Base-by-base conservation (phyloP, 1,139 yeast genomes). In the Geotrichum bryndzae region DNA sequence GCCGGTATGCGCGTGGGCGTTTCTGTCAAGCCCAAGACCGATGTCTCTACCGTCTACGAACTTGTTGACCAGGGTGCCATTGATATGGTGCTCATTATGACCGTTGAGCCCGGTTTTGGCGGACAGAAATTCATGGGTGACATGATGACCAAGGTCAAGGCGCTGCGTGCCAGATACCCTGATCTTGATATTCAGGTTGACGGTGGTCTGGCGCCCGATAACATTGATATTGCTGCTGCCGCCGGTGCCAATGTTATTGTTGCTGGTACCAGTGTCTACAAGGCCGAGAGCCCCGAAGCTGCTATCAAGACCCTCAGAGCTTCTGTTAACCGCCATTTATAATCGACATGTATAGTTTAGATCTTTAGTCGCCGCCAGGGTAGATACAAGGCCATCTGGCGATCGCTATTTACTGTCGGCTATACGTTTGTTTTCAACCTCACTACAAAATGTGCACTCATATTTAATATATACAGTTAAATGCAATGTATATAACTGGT, bases 161-260 rank as follows among this genome's bases (percentile, higher is more conserved):
- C 79, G 48, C 80, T 94, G 69, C 84, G 99, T 74, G 74, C 75
- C 57, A 83, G 81, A 72, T 89, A 80, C 76, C 97, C 98, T 22
- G 73, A 85, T 46, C 79, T 92, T 73, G 86, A 94, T 75, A 89
- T 94, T 68, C 95, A 94, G 77, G 99, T 94, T 45, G 99, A 94
- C 73, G 99, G 99, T 65, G 99, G 99, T 0, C 80, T 94, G 66
- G 96, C 96, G 63, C 86, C 85, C 67, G 91, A 84, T 57, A 94
- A 96, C 6, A 85, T 90, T 61, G 88, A 84, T 60, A 82, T 81
- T 48, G 97, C 97, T 62, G 96, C 98, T 27, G 81, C 82, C 63
- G 97, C 97, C 11, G 98, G 98, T 62, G 99, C 99, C 60, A 94
- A 94, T 74, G 97, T 94, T 56, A 92, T 95, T 72, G 99, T 94